phyloP scores from a whole-genome alignment of 345 rosid genomes.

The Trapa bicornis region DNA sequence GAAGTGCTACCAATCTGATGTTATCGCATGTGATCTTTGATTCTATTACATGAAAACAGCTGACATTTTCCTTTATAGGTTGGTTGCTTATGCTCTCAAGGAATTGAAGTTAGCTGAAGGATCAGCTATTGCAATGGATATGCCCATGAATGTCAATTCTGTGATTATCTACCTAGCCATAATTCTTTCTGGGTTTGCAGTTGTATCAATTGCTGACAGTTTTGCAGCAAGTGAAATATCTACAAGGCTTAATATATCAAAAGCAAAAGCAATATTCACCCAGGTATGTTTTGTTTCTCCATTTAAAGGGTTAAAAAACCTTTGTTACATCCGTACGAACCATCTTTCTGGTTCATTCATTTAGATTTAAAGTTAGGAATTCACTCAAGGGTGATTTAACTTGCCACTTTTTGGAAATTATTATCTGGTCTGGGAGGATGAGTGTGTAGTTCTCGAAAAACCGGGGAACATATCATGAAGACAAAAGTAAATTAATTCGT shows the following conservation, averaged over 20 bases:
- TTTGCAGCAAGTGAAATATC: slow-evolving; percentile 79
- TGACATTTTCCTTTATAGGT: slow-evolving; percentile 34
- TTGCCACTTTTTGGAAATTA: not conserved
- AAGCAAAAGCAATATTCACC: slow-evolving; percentile 81
- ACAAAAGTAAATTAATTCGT: not conserved
- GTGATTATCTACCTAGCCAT: slow-evolving; percentile 87
- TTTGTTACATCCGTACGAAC: not conserved
- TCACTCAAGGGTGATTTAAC: not conserved
- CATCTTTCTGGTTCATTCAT: not conserved
- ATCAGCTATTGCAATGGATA: slow-evolving; percentile 81
- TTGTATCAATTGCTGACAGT: slow-evolving; percentile 97
- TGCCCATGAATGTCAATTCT: slow-evolving; percentile 87
- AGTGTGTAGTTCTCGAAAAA: not conserved
- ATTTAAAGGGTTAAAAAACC: not conserved
- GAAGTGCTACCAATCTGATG: not conserved
- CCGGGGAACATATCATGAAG: not conserved
- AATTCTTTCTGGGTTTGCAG: slow-evolving; percentile 69
- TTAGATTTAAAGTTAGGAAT: not conserved
- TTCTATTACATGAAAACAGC: slow-evolving; percentile 7
- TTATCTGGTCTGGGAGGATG: not conserved
- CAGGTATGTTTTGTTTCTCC: slow-evolving; percentile 36
- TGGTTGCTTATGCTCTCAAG: slow-evolving; percentile 59
- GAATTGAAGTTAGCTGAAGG: slow-evolving; percentile 55
- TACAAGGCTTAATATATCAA: slow-evolving; percentile 72
- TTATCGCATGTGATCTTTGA: not conserved